Evolutionary conservation across 768 basidiomycete species (phyloP), one percentile per base, ranked within the genome.

Genomic region (Agaricus subrufescens): DNA sequence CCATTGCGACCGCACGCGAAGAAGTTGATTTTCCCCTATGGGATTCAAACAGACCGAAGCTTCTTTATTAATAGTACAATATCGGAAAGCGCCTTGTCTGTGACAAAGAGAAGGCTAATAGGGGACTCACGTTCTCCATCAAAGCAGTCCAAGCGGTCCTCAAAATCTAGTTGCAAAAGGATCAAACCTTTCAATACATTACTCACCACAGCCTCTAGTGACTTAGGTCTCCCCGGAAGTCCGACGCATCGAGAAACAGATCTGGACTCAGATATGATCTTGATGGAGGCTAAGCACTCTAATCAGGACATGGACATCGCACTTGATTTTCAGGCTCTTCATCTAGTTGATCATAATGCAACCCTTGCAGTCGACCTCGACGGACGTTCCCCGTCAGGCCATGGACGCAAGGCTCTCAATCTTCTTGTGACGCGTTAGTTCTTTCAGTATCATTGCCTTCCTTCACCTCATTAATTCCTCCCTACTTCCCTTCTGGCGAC

Each of bases 301-400:
- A 40, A 19, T 19, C 19, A 43, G 44, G 42, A 50, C 8, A 45
- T 45, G 49, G 55, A 46, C 14, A 48, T 56, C 31, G 55, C 50
- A 10, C 31, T 56, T 12, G 55, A 56, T 23, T 56, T 56, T 26
- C 55, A 45, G 34, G 38, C 42, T 30, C 48, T 56, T 34, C 40
- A 31, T n/a, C 42, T 56, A 6, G 34, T 38, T 15, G 55, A 53
- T 12, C 11, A 31, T 23, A 5, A 48, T 29, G 39, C 23, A 34
- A 39, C 15, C 8, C 47, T 27, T 42, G 12, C 15, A 14, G 31
- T 39, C 12, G 26, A 50, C 25, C 30, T 45, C 19, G 46, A 29
- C 39, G 34, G 30, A 23, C 29, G 37, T 45, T 34, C 42, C 25
- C 26, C 31, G 23, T n/a, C 48, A 38, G 55, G 30, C 26, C n/a